A percentile compares a stretch with the other conserved stretches of the same genome.
Conservation (phyloP, 1,284 basidiomycete species). For the Marasmius tenuissimus region DNA sequence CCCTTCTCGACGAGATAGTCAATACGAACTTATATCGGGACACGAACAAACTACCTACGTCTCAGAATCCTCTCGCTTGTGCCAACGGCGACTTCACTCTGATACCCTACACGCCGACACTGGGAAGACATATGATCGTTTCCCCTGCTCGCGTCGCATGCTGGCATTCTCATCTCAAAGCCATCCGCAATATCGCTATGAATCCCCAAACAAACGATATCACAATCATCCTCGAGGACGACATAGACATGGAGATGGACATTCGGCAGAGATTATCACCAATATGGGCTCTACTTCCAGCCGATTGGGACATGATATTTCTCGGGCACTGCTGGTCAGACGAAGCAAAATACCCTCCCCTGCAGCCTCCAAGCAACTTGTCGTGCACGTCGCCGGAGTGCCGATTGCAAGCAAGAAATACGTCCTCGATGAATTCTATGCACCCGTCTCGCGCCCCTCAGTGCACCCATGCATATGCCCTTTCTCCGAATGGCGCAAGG, state of each 20-base stretch:
- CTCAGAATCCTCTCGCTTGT: conserved; percentile 41
- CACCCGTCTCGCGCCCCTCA: conserved; percentile 61
- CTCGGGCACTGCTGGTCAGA: conserved; percentile 78
- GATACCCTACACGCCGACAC: conserved; percentile 32
- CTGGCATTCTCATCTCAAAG: conserved; percentile 71
- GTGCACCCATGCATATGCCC: conserved; percentile 69
- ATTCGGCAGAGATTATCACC: conserved; percentile 46
- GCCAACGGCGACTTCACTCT: conserved; percentile 46
- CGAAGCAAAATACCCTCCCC: conserved; percentile 41
- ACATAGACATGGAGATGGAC: conserved; percentile 77
- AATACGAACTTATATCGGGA: background rate
- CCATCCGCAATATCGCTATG: conserved; percentile 46
- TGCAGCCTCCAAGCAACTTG: conserved; percentile 16
- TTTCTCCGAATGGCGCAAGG: conserved; percentile 55
- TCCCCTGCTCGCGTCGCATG: conserved; percentile 64
- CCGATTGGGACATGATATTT: conserved; percentile 75
- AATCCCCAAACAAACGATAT: conserved; percentile 24
- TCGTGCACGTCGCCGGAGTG: background rate
- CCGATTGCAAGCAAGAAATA: background rate
- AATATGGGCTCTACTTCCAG: conserved; percentile 60
- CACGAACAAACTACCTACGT: background rate
- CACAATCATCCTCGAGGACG: conserved; percentile 73
- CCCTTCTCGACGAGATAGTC: background rate
- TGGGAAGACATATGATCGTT: conserved; percentile 50
- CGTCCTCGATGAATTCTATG: conserved; percentile 24